Evolutionary conservation across 768 basidiomycete species (phyloP).

Genomic region (Trametes cubensis): DNA sequence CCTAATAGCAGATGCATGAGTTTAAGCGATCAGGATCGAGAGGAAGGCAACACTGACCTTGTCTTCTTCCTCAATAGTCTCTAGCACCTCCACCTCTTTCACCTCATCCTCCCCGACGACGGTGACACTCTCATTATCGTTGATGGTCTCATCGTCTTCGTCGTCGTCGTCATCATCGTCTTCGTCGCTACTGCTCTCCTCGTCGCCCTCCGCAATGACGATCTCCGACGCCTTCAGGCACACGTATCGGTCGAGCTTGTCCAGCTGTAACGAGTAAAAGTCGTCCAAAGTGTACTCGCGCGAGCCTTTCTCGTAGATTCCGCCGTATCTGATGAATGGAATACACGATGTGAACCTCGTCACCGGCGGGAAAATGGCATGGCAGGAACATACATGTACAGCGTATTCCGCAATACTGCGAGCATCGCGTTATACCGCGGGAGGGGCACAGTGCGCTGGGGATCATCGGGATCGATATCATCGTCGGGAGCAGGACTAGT

Average conservation of each 20-base stretch:
- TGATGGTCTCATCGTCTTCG: slow-evolving; percentile 47
- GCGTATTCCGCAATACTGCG: slow-evolving; percentile 77
- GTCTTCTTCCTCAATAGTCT: slow-evolving; percentile 28
- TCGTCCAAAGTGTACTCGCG: slow-evolving; percentile 90
- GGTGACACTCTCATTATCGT: slow-evolving; percentile 31
- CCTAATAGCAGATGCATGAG: slow-evolving; percentile 23
- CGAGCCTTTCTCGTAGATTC: slow-evolving; percentile 81
- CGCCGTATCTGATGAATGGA: slow-evolving; percentile 66
- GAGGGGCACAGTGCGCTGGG: slow-evolving; percentile 57
- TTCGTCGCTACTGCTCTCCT: slow-evolving; percentile 63
- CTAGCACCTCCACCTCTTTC: slow-evolving; percentile 32
- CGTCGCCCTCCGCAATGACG: slow-evolving; percentile 62
- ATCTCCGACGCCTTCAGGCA: slow-evolving; percentile 73
- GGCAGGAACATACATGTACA: slow-evolving; percentile 73
- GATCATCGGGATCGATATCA: slow-evolving; percentile 64
- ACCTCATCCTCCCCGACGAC: slow-evolving; percentile 30
- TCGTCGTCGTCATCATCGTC: slow-evolving; percentile 61
- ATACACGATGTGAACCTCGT: not conserved
- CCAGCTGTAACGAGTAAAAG: slow-evolving; percentile 77
- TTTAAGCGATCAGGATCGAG: too few species aligned
- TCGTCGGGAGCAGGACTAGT: slow-evolving; percentile 24
- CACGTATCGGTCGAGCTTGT: slow-evolving; percentile 78
- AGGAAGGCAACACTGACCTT: slow-evolving; percentile 9
- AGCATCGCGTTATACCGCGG: slow-evolving; percentile 89
- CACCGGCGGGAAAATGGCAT: not conserved